These are phyloP conservation scores for Pestalotiopsis sp. DNA, from an alignment of 2,329 filamentous ascomycete species.

Conservation along the genomic window DNA sequence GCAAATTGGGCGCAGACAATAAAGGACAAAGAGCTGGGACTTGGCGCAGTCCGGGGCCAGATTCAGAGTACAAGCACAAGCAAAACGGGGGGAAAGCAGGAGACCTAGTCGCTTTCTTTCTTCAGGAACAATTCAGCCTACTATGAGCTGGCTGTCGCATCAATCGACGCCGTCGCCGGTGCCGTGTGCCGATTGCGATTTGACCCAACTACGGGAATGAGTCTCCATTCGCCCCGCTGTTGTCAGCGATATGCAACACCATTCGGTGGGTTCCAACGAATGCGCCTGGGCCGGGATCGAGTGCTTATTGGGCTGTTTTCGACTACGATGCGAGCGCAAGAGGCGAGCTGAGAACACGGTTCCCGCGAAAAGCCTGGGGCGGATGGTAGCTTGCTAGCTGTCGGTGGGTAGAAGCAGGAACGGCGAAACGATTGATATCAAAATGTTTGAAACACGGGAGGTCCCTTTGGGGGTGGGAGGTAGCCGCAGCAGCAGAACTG, in stretches of 20 bases:
- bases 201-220: conserved; percentile 3
- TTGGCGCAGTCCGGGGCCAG: background rate
- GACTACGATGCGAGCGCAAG: background rate
- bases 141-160: background rate
- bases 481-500: background rate
- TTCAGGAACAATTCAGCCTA: background rate
- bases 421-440: background rate
- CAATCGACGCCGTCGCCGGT: background rate
- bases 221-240: conserved; percentile 11
- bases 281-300: background rate
- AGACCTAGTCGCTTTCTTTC: background rate
- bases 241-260: conserved; percentile 3
- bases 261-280: background rate
- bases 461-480: background rate
- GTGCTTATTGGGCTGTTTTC: background rate
- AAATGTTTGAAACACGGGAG: background rate
- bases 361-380: background rate
- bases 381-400: background rate
- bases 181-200: conserved; percentile 11
- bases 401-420: background rate
- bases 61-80: background rate
- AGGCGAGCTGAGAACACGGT: background rate
- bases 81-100: background rate
- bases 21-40: conserved; percentile 3
- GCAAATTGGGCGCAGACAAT: conserved; percentile 12